phyloP scores from a whole-genome alignment of 2,329 filamentous ascomycete genomes.

The Boeremia lycopersici region DNA sequence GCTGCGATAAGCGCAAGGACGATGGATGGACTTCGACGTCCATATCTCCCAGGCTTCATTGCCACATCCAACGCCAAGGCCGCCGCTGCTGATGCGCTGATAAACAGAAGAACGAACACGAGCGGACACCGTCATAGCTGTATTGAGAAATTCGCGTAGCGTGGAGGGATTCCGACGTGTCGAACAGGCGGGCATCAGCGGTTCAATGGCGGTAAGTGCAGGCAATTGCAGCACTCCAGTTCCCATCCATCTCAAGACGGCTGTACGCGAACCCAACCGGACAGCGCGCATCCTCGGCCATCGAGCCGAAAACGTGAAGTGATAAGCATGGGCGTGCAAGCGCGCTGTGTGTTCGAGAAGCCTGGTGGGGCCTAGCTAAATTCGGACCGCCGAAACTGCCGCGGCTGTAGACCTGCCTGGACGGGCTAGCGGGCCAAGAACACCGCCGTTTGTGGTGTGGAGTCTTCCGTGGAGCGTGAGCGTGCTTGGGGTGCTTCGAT shows the following conservation, averaged over 20 bases:
- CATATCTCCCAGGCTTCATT: neutral
- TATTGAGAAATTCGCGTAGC: neutral
- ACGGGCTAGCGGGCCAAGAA: constrained; percentile 8
- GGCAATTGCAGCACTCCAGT: constrained; percentile 3
- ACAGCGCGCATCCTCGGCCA: constrained; percentile 5
- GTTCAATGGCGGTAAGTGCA: constrained; percentile 10
- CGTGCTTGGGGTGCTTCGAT: constrained; percentile 16
- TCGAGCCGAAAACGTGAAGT: constrained; percentile 19
- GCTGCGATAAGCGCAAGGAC: neutral
- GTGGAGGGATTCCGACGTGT: neutral
- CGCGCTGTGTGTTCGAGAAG: constrained; percentile 23
- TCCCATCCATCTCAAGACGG: constrained; percentile 6
- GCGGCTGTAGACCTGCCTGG: constrained; percentile 22
- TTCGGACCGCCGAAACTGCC: constrained; percentile 8
- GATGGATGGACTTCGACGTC: constrained; percentile 2
- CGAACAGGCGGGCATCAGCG: constrained; percentile 8
- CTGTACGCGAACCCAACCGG: constrained; percentile 8
- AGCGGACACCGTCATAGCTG: neutral
- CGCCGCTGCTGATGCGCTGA: constrained; percentile 2
- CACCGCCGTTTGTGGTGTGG: constrained; percentile 10
- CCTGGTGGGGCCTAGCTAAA: neutral
- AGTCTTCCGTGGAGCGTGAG: constrained; percentile 10
- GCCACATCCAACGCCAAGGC: constrained; percentile 10
- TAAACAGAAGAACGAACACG: constrained; percentile 5
- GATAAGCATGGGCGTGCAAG: constrained; percentile 24